Conservation (phyloP, 2,329 filamentous ascomycete genomes). For the Calonectria pseudoreteaudii region DNA sequence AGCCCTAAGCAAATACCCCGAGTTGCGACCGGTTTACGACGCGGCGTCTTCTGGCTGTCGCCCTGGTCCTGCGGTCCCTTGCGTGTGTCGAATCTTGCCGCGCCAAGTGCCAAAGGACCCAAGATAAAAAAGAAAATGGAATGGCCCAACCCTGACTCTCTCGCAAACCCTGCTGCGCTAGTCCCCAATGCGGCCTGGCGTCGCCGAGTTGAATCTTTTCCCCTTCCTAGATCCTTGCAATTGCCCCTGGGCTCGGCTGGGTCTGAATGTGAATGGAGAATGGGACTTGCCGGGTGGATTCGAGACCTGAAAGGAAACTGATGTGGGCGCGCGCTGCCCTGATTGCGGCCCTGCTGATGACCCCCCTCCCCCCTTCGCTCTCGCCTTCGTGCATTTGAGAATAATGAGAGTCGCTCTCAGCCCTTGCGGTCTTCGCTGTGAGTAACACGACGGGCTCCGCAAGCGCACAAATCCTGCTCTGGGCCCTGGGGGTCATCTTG, state of each 20-base stretch:
- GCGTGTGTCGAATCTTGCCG: background rate
- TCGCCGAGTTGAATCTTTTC: conserved; percentile 1
- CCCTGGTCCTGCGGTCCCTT: background rate
- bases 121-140: background rate
- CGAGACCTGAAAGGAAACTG: background rate
- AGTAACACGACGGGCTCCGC: background rate
- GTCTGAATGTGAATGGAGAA: background rate
- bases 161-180: conserved; percentile 10
- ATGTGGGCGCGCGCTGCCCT: background rate
- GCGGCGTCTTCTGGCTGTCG: background rate
- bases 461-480: background rate
- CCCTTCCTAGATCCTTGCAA: conserved; percentile 1
- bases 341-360: background rate
- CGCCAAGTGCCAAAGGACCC: conserved; percentile 3
- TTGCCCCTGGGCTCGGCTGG: conserved; percentile 16
- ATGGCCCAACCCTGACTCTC: conserved; percentile 13
- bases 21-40: background rate
- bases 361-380: background rate
- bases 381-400: background rate
- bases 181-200: background rate
- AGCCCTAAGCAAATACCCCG: background rate
- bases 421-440: background rate
- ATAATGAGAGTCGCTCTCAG: background rate
- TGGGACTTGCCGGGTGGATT: background rate
- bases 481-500: background rate